A percentile compares a stretch with the other conserved stretches of the same genome.
Evolutionary conservation across 352 stramenopile genomes (phyloP).

Genomic region (Pythium monospermum): DNA sequence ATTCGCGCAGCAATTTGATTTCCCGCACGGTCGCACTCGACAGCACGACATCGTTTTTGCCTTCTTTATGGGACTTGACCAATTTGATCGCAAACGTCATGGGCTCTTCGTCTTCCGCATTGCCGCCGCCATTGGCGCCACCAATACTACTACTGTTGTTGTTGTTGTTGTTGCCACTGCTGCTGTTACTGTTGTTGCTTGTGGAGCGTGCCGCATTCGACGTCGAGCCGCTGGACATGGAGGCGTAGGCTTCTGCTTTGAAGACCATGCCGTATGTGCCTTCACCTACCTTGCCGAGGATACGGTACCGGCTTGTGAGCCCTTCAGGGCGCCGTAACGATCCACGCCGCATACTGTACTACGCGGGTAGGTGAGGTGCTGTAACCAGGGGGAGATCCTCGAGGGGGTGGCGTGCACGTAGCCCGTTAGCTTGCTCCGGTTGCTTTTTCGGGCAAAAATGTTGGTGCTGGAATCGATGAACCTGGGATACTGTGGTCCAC

Average conservation of each 20-base stretch:
- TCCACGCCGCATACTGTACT: conserved; percentile 42
- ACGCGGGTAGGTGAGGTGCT: background rate
- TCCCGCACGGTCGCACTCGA: conserved; percentile 86
- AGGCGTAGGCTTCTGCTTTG: conserved; percentile 69
- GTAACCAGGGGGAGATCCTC: background rate
- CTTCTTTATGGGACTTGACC: conserved; percentile 88
- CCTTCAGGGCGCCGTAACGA: conserved; percentile 59
- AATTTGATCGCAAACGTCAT: conserved; percentile 87
- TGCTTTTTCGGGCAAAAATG: too few relatives aligned
- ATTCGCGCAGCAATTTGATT: conserved; percentile 86
- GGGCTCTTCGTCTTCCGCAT: conserved; percentile 59
- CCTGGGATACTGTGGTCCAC: too few relatives aligned
- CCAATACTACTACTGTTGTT: background rate
- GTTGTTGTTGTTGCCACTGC: conserved; percentile 5
- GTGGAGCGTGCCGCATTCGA: conserved; percentile 24
- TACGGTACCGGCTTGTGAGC: conserved; percentile 80
- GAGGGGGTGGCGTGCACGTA: background rate
- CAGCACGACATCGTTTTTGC: conserved; percentile 86
- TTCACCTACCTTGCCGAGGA: conserved; percentile 85
- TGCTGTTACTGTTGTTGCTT: background rate
- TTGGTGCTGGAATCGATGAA: too few relatives aligned
- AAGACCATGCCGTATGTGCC: conserved; percentile 89
- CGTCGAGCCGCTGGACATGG: conserved; percentile 22
- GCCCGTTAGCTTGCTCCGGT: too few relatives aligned
- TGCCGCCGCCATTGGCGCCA: conserved; percentile 7